Conservation (phyloP, 495 filamentous ascomycete genomes). For the Xylaria cubensis region DNA sequence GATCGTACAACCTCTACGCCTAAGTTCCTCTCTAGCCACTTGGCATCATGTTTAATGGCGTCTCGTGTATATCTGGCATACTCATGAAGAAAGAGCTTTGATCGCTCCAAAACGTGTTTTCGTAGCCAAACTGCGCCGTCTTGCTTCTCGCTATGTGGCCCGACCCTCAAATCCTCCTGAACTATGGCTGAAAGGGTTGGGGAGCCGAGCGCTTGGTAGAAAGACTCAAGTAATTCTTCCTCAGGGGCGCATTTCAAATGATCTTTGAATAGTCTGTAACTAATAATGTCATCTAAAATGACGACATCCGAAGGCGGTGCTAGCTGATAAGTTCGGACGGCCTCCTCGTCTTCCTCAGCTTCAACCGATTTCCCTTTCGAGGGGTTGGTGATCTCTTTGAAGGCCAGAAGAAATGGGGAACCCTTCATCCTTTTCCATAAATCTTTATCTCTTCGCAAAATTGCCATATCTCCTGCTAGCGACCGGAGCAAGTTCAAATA, state of each 20-base stretch:
- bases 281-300: conserved; percentile 85
- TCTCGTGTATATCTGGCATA: conserved; percentile 63
- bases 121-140: conserved; percentile 63
- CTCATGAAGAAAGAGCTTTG: conserved; percentile 86
- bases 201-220: conserved; percentile 74
- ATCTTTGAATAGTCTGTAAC: conserved; percentile 82
- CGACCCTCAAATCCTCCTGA: conserved; percentile 64
- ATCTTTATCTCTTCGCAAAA: conserved; percentile 76
- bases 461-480: conserved; percentile 71
- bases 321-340: conserved; percentile 78
- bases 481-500: conserved; percentile 82
- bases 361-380: conserved; percentile 57
- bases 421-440: conserved; percentile 76
- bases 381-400: conserved; percentile 68
- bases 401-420: conserved; percentile 80
- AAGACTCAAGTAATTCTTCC: conserved; percentile 83
- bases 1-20: conserved; percentile 75
- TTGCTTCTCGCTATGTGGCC: conserved; percentile 54
- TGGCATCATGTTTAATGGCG: conserved; percentile 77
- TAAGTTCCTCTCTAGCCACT: conserved; percentile 89
- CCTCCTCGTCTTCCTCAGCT: conserved; percentile 69
- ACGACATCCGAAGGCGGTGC: conserved; percentile 72
- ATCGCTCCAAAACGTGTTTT: conserved; percentile 82
- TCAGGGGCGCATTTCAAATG: conserved; percentile 83
- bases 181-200: conserved; percentile 64